Base-by-base conservation (phyloP, 768 basidiomycete genomes). In the Boletus rex-veris region DNA sequence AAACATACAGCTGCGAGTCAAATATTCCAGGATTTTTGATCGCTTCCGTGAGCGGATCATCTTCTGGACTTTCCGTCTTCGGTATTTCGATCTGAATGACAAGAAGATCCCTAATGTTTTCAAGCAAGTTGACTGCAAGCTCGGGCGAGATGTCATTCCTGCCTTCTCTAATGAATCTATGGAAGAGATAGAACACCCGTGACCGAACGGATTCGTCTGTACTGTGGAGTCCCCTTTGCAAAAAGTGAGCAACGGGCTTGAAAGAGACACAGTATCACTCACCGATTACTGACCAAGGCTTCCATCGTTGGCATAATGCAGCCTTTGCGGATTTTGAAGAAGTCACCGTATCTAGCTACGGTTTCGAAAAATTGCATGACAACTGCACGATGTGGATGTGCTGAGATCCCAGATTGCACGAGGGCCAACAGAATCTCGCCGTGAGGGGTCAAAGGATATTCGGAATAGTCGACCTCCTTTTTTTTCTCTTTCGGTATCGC, bases 341-440 rank as follows among this genome's bases (percentile, higher is more conserved):
- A 98, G 63, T 98, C 97, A 35, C 84, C 82, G 67, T 98, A 99
- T 45, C 97, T 83, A n/a, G 90, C 82, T 11, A 81, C 81, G 5
- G 90, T 89, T 72, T 99, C 97, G 59, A 98, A 98, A 70, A 91
- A 94, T 65, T 96, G 93, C 71, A 95, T 78, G 8, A 82, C 77
- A 18, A 98, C 95, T 12, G 85, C 79, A 30, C 85, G 84, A 71
- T 95, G 88, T 7, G 92, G 93, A 72, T 86, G 94, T 5, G 80
- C 76, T 14, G 86, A 84, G 50, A 98, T 84, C 33, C 88, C 85
- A 21, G 91, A 90, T 62, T 88, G 82, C 39, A 97, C 83, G 45
- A 97, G 83, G 3, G 88, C 82, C 55, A 86, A 78, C 40, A 99
- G 74, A 78, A 98, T 85, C 69, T 97, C 89, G 43, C 97, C 97